These are phyloP conservation scores for Fraxinus baroniana DNA, from an alignment of 305 asterid species.

Conservation along the genomic window DNA sequence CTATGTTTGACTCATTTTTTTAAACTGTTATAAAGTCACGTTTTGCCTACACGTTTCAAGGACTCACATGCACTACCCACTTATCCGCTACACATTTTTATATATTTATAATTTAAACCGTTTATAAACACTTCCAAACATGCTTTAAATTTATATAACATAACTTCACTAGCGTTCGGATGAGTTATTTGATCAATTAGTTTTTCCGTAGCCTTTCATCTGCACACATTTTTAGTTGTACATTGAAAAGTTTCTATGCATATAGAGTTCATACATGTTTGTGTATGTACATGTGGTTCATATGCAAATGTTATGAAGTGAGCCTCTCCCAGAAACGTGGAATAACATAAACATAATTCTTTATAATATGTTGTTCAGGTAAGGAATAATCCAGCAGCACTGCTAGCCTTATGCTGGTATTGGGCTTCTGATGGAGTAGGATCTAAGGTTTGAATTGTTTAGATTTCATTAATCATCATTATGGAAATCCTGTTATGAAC, in stretches of 20 bases:
- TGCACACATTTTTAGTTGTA: background rate
- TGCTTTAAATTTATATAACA: background rate
- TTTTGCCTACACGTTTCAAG: background rate
- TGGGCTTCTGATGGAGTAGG: conserved; percentile 96
- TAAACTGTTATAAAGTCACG: background rate
- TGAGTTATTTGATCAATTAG: background rate
- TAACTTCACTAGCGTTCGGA: conserved; percentile 3
- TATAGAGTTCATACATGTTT: conserved; percentile 9
- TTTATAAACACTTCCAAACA: background rate
- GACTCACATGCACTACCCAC: background rate
- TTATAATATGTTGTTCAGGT: conserved; percentile 44
- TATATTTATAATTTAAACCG: background rate
- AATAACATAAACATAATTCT: conserved; percentile 1
- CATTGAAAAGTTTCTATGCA: conserved; percentile 7
- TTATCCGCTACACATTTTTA: background rate
- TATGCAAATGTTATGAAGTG: background rate
- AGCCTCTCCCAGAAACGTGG: conserved; percentile 4
- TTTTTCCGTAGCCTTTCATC: conserved; percentile 4
- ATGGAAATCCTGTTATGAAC: background rate
- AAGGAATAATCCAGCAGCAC: conserved; percentile 84
- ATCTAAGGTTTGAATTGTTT: conserved; percentile 64
- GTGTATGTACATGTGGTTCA: background rate
- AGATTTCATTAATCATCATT: conserved; percentile 17
- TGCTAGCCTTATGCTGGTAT: conserved; percentile 94
- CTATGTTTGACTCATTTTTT: background rate